Base-by-base conservation (phyloP, 257 asterid genomes). In the Nicotiana sylvestris region DNA sequence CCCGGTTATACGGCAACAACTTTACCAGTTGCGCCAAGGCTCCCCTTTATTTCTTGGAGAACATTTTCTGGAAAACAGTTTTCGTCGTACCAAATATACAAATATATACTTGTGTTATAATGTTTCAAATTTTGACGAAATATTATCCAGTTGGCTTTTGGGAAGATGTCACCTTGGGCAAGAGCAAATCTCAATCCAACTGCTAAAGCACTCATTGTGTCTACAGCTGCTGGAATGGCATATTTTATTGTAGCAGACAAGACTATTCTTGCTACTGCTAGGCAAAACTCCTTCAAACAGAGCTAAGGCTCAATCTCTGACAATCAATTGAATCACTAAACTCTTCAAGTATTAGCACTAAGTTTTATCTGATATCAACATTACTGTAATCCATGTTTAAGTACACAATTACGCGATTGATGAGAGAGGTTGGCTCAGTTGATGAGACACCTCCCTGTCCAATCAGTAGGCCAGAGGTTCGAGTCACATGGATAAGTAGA, bases 181-280 rank as follows among this genome's bases (percentile, higher is more conserved):
- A 91, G 91, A 83, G 93, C 97, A 21, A 62, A 91, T 86, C 91
- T 95, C 29, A 95, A 95, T 55, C 98, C 97, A 55, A 90, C 98
- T 17, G 98, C 98, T 30, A 97, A 95, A 84, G 99, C 99, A 70
- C 95, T 95, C 56, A 93, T 93, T 0, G 81, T 95, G 76, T 92
- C 99, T 77, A 95, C 97, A 30, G 83, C 35, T n/a, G 99, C 92
- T 39, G 99, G 98, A 69, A 91, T 93, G 98, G 91, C 98, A 6
- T 95, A 93, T 51, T 95, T 95, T 90, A 87, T 95, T 18, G 98
- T 95, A 72, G 98, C 98, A 15, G 99, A 95, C 91, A 95, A 93
- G 91, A 93, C 98, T 21, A 82, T 93, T 46, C 91, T 93, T 58
- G 95, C 95, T 6, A 89, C 87, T 0, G 99, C 99, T 4, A 88